These are phyloP conservation scores for Casaregolazyma lundiana DNA, from an alignment of 1,139 yeast species.

Conservation along the genomic window DNA sequence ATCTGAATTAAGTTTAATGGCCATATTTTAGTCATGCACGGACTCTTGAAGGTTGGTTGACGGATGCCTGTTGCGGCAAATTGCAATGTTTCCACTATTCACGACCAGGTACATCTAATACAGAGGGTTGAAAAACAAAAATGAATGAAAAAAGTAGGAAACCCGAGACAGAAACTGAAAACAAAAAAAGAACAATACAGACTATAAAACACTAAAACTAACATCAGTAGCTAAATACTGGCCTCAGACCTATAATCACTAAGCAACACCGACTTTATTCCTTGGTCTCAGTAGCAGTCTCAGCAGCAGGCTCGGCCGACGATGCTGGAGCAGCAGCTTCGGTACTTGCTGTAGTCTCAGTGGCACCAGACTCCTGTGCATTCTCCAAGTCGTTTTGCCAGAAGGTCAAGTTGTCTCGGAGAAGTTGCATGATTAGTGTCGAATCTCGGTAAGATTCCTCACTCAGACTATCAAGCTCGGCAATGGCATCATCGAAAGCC, in stretches of 20 bases:
- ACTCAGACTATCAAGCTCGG: conserved; percentile 94
- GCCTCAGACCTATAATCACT: background rate
- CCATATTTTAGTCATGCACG: background rate
- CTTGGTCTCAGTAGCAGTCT: conserved; percentile 10
- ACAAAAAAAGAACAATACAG: conserved; percentile 1
- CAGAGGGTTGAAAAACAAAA: too few species aligned
- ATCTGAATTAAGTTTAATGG: background rate
- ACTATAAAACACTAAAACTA: conserved; percentile 1
- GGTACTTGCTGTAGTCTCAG: conserved; percentile 18
- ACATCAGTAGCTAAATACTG: background rate
- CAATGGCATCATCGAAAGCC: conserved; percentile 98
- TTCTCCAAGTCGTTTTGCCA: conserved; percentile 97
- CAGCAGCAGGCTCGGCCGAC: conserved; percentile 15
- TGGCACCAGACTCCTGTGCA: conserved; percentile 42
- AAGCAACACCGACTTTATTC: conserved; percentile 4
- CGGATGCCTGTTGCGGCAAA: background rate
- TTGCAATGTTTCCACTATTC: background rate
- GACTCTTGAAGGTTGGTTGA: too few species aligned
- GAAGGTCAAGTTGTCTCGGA: conserved; percentile 96
- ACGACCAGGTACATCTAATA: too few species aligned
- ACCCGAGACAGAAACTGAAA: background rate
- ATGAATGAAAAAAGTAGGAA: background rate
- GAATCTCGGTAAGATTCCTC: conserved; percentile 99
- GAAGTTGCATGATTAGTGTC: conserved; percentile 96
- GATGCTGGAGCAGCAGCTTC: conserved; percentile 17